phyloP scores from a whole-genome alignment of 768 basidiomycete species.

The Psilocybe cubensis region DNA sequence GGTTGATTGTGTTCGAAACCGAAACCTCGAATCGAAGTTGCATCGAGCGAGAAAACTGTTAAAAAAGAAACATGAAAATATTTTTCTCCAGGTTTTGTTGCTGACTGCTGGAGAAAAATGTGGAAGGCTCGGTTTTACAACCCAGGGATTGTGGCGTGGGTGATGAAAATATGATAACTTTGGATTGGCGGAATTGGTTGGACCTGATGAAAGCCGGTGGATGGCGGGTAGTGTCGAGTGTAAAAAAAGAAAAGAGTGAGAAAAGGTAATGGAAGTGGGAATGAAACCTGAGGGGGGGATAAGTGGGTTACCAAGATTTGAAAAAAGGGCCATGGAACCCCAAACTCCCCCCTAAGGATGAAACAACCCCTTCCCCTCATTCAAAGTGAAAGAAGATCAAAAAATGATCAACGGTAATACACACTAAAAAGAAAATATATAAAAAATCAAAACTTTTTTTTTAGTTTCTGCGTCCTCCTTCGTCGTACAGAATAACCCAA shows the following conservation, averaged over 20 bases:
- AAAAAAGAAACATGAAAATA: no score
- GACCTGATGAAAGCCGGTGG: background rate
- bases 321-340: no score
- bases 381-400: background rate
- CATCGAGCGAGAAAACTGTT: no score
- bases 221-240: background rate
- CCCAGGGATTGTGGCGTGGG: conserved; percentile 6
- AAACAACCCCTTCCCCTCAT: no score
- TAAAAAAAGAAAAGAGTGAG: conserved; percentile 8
- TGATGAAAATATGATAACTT: conserved; percentile 9
- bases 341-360: no score
- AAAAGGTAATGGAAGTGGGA: conserved; percentile 7
- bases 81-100: no score
- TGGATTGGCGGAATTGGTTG: background rate
- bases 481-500: conserved; percentile 24
- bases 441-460: conserved; percentile 15
- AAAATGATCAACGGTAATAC: background rate
- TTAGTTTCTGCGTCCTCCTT: conserved; percentile 7
- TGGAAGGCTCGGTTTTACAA: conserved; percentile 21
- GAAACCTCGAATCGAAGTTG: no score
- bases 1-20: no score
- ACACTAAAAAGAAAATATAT: conserved; percentile 16
- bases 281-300: background rate
- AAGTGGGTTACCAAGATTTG: no score
- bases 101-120: conserved; percentile 10